Evolutionary conservation across 2,329 filamentous ascomycete species (phyloP).

Genomic region (Bipolaris sorokiniana): DNA sequence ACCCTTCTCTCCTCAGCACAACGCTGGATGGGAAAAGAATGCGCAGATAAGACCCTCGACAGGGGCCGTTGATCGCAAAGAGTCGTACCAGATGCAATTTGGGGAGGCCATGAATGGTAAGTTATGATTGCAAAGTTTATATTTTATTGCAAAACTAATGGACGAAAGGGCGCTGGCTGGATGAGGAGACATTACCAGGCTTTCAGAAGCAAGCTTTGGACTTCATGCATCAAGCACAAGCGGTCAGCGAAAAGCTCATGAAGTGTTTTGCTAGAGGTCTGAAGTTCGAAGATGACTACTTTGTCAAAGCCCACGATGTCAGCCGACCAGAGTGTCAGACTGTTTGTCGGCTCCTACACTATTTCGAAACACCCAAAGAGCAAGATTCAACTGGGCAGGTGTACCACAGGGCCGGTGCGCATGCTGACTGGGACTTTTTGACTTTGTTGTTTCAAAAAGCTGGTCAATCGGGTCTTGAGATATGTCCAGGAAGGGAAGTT

Average conservation of each 20-base stretch:
- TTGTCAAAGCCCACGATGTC: conserved; percentile 61
- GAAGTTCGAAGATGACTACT: conserved; percentile 63
- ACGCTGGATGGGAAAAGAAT: conserved; percentile 67
- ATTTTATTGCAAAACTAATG: background rate
- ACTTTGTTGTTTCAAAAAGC: conserved; percentile 68
- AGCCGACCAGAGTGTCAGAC: conserved; percentile 58
- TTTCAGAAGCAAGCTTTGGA: conserved; percentile 55
- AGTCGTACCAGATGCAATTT: conserved; percentile 68
- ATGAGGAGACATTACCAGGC: conserved; percentile 55
- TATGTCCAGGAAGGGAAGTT: conserved; percentile 68
- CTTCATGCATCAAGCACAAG: conserved; percentile 64
- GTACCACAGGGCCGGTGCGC: conserved; percentile 66
- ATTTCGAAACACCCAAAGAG: conserved; percentile 51
- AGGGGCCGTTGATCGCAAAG: conserved; percentile 64
- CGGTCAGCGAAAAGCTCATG: conserved; percentile 63
- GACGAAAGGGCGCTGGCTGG: conserved; percentile 54
- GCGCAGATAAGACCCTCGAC: conserved; percentile 52
- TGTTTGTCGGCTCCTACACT: conserved; percentile 63
- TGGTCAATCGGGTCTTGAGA: conserved; percentile 67
- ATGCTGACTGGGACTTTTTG: conserved; percentile 68
- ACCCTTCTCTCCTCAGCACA: conserved; percentile 56
- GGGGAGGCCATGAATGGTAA: conserved; percentile 59
- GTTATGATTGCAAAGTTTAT: background rate
- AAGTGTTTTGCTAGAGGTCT: conserved; percentile 64
- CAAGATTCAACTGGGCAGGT: conserved; percentile 45